Conservation (phyloP, 2,329 filamentous ascomycete genomes). For the Hypoxylon sp. region DNA sequence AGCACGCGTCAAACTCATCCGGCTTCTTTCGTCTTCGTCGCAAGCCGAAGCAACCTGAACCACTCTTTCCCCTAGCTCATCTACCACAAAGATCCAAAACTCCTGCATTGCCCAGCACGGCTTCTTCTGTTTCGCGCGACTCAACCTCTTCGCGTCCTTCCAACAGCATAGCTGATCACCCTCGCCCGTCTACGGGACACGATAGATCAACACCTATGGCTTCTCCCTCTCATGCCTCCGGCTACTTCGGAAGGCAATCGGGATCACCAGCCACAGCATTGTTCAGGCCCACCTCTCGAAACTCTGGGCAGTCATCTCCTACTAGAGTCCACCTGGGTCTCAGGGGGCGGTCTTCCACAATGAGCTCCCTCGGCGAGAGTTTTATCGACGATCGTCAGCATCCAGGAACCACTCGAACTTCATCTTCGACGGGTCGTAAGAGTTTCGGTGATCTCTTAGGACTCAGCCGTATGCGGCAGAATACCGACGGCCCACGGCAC, state of each 20-base stretch:
- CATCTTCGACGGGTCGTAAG: constrained; percentile 88
- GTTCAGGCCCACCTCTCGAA: constrained; percentile 58
- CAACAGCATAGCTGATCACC: constrained; percentile 32
- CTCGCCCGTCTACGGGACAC: constrained; percentile 43
- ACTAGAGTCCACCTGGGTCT: constrained; percentile 66
- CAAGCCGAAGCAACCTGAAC: constrained; percentile 75
- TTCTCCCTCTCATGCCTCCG: constrained; percentile 46
- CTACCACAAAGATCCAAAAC: constrained; percentile 76
- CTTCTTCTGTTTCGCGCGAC: constrained; percentile 51
- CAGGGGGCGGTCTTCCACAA: constrained; percentile 85
- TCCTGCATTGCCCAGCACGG: constrained; percentile 45
- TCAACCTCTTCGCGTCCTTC: constrained; percentile 45
- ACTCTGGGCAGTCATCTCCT: constrained; percentile 73
- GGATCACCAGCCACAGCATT: constrained; percentile 59
- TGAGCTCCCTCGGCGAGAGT: constrained; percentile 80
- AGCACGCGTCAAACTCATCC: constrained; percentile 67
- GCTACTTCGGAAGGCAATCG: constrained; percentile 46
- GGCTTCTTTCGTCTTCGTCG: constrained; percentile 85
- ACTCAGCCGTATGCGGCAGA: constrained; percentile 80
- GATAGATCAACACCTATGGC: constrained; percentile 48
- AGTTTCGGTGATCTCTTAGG: constrained; percentile 92
- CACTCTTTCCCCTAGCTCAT: constrained; percentile 85
- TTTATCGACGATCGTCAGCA: constrained; percentile 76
- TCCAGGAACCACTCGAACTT: constrained; percentile 75
- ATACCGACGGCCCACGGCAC: constrained; percentile 76